Percentiles rank a stretch among this genome's conserved stretches.
Evolutionary conservation across 2,329 filamentous ascomycete genomes (phyloP).

Genomic region (Fusarium fujikuroi): DNA sequence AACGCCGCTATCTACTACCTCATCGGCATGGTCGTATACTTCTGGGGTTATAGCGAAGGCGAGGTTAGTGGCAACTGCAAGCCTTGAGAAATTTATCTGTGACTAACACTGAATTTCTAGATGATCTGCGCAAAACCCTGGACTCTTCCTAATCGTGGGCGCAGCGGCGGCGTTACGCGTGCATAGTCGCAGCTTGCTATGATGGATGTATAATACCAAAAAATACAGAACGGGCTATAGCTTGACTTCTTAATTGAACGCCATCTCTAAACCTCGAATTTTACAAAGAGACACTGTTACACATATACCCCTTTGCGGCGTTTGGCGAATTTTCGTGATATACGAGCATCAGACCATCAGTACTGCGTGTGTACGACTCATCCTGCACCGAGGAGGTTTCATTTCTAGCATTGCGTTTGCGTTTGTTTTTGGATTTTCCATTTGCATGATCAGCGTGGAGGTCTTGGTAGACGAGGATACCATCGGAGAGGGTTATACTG

Average conservation of each 20-base stretch:
- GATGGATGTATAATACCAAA: constrained; percentile 30
- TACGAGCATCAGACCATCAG: constrained; percentile 28
- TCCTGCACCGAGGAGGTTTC: constrained; percentile 16
- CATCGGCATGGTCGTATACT: constrained; percentile 86
- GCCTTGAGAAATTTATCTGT: not conserved
- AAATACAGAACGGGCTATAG: constrained; percentile 15
- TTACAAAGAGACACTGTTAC: constrained; percentile 9
- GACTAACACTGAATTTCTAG: constrained; percentile 51
- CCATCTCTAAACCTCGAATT: constrained; percentile 14
- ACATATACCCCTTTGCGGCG: constrained; percentile 32
- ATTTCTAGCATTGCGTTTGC: constrained; percentile 11
- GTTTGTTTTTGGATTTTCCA: constrained; percentile 1
- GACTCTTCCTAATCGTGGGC: constrained; percentile 70
- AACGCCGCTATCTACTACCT: constrained; percentile 94
- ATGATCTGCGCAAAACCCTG: constrained; percentile 76
- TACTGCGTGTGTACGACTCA: not conserved
- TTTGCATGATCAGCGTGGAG: constrained; percentile 17
- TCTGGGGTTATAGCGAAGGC: constrained; percentile 97
- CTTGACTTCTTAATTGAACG: not conserved
- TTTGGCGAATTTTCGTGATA: constrained; percentile 31
- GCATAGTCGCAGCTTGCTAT: constrained; percentile 25
- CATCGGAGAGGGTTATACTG: not conserved
- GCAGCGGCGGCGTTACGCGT: constrained; percentile 41
- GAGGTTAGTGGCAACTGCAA: constrained; percentile 71
- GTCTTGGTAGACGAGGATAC: constrained; percentile 7